These are phyloP conservation scores for Ogataea parapolymorpha DNA, from an alignment of 805 yeast genomes.

Conservation along the genomic window DNA sequence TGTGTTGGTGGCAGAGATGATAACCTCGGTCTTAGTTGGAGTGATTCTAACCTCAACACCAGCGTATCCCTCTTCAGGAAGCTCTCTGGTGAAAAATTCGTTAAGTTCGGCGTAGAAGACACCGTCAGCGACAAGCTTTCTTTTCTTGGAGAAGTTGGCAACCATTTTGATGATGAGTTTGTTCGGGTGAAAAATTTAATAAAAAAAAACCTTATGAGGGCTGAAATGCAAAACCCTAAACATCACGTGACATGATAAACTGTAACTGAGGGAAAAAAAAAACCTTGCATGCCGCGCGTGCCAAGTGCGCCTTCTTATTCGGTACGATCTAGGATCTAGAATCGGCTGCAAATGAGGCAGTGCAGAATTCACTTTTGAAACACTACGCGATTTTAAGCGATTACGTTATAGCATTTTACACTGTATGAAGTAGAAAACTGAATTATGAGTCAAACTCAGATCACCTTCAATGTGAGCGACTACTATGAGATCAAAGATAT, in stretches of 20 bases:
- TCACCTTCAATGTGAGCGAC: conserved; percentile 78
- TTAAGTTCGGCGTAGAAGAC: conserved; percentile 99
- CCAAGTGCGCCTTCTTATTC: not conserved
- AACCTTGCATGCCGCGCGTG: not conserved
- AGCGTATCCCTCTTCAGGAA: conserved; percentile 99
- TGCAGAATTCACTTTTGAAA: conserved; percentile 6
- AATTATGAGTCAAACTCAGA: conserved; percentile 26
- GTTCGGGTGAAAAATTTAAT: conserved; percentile 7
- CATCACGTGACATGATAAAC: conserved; percentile 4
- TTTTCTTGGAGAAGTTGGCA: conserved; percentile 83
- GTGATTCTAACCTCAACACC: conserved; percentile 99
- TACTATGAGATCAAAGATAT: conserved; percentile 82
- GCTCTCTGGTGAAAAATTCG: conserved; percentile 99
- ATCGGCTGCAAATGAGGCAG: not conserved
- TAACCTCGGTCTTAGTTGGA: conserved; percentile 96
- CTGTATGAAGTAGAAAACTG: not conserved
- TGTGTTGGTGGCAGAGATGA: conserved; percentile 98
- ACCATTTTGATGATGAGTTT: conserved; percentile 27
- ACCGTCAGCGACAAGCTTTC: conserved; percentile 99
- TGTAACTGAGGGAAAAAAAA: not conserved
- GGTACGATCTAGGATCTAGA: not conserved
- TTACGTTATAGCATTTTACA: conserved; percentile 7
- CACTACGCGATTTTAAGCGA: conserved; percentile 6
- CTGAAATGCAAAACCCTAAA: not conserved
- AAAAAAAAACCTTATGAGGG: not conserved